Base-by-base conservation (phyloP, 306 rosid species). In the Quercus wislizeni region DNA sequence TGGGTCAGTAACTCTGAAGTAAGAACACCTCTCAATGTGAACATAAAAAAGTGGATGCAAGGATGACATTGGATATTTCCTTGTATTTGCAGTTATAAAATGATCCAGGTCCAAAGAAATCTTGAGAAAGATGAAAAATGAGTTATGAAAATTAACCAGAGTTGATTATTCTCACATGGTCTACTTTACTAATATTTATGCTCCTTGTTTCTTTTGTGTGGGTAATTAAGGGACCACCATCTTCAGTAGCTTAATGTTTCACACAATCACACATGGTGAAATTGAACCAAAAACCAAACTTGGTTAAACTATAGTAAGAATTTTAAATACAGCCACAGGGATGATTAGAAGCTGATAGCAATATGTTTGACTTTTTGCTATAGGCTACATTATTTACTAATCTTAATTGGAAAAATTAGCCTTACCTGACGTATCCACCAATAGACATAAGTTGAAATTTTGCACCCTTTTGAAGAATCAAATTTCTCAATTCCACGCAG, bases 361-460 rank as follows among this genome's bases (percentile, higher is more conserved):
- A 70, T 41, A 41, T 63, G 69, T 78, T 55, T 75, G 68, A 69
- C 28, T 54, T 61, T 65, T 55, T 79, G 21, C 62, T 23, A 62
- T 20, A 63, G 6, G 67, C 57, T 25, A 27, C 69, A 59, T 58
- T 74, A 43, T 12, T 30, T 76, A 54, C 74, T 41, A 74, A 68
- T 74, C 28, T 72, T 56, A 63, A 56, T 70, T 46, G 61, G 69
- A 71, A 49, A 56, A 30, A 71, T 41, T 54, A 70, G 61, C 80
- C 89, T 73, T 79, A 91, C 99, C 97, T 95, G 99, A 55, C 98
- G 99, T 86, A 95, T 95, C 99, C 99, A 95, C 99, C 99, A 95
- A 83, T 93, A 95, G 72, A 95, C 99, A 82, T 95, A 95, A 9
- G 99, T 95, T 75, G 99, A 95, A 84, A 93, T 91, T 88, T 87